Percentiles rank a stretch among this genome's conserved stretches.
These are phyloP conservation scores for Rhodamnia argentea DNA, from an alignment of 345 rosid genomes.

Conservation along the genomic window DNA sequence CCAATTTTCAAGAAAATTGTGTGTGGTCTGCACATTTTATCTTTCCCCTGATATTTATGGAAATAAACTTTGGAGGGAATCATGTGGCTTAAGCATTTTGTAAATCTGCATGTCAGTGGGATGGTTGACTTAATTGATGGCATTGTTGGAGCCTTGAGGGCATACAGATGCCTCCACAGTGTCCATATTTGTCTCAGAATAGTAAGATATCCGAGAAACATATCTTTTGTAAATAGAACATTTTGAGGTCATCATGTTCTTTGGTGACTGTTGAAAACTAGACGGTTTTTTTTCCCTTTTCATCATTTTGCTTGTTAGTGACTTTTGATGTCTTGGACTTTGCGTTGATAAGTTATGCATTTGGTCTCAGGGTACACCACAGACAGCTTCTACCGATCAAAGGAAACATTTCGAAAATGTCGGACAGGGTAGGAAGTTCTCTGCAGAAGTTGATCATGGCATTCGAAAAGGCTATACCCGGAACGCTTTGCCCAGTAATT, in stretches of 20 bases:
- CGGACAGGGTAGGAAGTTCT: neutral
- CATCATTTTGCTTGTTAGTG: neutral
- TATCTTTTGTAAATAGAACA: neutral
- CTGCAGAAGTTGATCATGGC: slow-evolving; percentile 21
- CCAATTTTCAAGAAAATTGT: neutral
- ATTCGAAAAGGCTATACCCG: slow-evolving; percentile 35
- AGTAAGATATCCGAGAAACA: neutral
- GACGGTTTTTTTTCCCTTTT: neutral
- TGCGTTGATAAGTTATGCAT: neutral
- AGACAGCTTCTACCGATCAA: slow-evolving; percentile 25
- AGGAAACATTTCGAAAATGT: slow-evolving; percentile 25
- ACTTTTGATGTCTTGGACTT: neutral
- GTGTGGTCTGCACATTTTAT: neutral
- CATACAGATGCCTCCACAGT: neutral
- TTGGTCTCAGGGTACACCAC: slow-evolving; percentile 29
- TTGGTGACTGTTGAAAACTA: neutral
- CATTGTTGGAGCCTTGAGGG: neutral
- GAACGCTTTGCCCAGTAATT: slow-evolving; percentile 23
- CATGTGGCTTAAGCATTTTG: neutral
- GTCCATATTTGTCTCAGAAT: neutral
- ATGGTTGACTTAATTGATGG: neutral
- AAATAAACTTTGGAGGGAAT: neutral
- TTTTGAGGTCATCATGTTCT: neutral
- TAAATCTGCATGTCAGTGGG: neutral
- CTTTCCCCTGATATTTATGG: no score